A percentile compares a stretch with the other conserved stretches of the same genome.
These are phyloP conservation scores for Exophiala sideris DNA, from an alignment of 2,329 filamentous ascomycete genomes.

Conservation along the genomic window DNA sequence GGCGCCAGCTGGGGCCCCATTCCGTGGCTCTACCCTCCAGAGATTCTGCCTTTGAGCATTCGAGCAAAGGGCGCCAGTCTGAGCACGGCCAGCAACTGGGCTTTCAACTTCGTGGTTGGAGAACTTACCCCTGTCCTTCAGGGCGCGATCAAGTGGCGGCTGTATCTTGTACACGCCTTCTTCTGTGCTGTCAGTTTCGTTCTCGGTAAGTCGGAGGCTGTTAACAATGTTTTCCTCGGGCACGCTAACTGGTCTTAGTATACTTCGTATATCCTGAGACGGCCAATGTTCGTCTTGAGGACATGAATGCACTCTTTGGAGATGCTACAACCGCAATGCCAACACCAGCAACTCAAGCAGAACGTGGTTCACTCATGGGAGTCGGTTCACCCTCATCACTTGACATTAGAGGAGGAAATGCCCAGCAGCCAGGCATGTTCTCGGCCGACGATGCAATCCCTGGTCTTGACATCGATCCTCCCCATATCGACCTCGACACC, in stretches of 20 bases:
- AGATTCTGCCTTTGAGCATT: slow-evolving; percentile 95
- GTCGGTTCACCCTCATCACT: slow-evolving; percentile 75
- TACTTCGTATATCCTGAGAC: slow-evolving; percentile 98
- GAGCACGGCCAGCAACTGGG: slow-evolving; percentile 96
- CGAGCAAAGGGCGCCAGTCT: slow-evolving; percentile 94
- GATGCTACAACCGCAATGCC: slow-evolving; percentile 81
- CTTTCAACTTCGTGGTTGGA: slow-evolving; percentile 95
- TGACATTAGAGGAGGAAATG: slow-evolving; percentile 46
- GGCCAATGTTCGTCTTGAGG: slow-evolving; percentile 88
- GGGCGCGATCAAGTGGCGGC: slow-evolving; percentile 85
- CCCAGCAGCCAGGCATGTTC: slow-evolving; percentile 34
- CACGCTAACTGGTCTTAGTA: slow-evolving; percentile 54
- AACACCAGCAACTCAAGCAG: slow-evolving; percentile 72
- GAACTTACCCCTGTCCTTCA: slow-evolving; percentile 93
- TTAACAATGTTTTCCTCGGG: slow-evolving; percentile 1
- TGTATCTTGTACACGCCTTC: slow-evolving; percentile 94
- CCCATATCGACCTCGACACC: slow-evolving; percentile 53
- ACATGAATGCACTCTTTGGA: slow-evolving; percentile 93
- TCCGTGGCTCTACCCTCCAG: slow-evolving; percentile 97
- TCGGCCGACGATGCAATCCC: slow-evolving; percentile 69
- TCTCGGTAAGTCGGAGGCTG: slow-evolving; percentile 65
- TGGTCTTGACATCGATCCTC: slow-evolving; percentile 76
- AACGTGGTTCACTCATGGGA: slow-evolving; percentile 78
- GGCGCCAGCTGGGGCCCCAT: slow-evolving; percentile 98
- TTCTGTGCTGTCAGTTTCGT: slow-evolving; percentile 95